Percentiles rank a stretch among this genome's conserved stretches.
Evolutionary conservation across 257 asterid species (phyloP).

Genomic region (Lavandula angustifolia): DNA sequence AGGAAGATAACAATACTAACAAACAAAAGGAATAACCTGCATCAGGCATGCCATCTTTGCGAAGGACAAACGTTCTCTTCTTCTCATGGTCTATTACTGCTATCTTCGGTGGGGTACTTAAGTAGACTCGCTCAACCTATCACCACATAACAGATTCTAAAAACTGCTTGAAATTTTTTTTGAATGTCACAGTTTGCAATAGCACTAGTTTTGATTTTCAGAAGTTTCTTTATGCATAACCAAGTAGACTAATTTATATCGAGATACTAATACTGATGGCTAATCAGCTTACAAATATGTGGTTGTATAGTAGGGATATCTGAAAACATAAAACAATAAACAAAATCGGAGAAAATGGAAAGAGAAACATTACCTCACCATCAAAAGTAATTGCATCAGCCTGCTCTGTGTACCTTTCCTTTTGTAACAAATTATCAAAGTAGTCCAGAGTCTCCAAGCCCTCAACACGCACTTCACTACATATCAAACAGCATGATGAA

Average conservation of each 20-base stretch:
- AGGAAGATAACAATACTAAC: slow-evolving; percentile 15
- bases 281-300: background rate
- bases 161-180: slow-evolving; percentile 1
- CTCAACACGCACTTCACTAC: slow-evolving; percentile 89
- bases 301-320: slow-evolving; percentile 15
- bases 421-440: slow-evolving; percentile 63
- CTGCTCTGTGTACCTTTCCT: slow-evolving; percentile 77
- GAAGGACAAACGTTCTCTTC: slow-evolving; percentile 75
- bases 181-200: background rate
- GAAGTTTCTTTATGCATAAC: slow-evolving; percentile 17
- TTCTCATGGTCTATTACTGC: slow-evolving; percentile 88
- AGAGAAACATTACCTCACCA: slow-evolving; percentile 60
- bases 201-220: too few species aligned
- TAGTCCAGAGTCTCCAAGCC: slow-evolving; percentile 91
- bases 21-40: slow-evolving; percentile 51
- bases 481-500: slow-evolving; percentile 46
- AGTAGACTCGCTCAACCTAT: slow-evolving; percentile 78
- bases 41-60: slow-evolving; percentile 84
- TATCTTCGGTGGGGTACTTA: slow-evolving; percentile 78
- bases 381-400: slow-evolving; percentile 93
- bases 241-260: slow-evolving; percentile 9
- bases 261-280: slow-evolving; percentile 10
- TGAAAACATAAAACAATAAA: slow-evolving; percentile 16
- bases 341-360: background rate
- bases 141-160: slow-evolving; percentile 20